Conservation (phyloP, 140 eudicot genomes). For the Erigeron philadelphicus region DNA sequence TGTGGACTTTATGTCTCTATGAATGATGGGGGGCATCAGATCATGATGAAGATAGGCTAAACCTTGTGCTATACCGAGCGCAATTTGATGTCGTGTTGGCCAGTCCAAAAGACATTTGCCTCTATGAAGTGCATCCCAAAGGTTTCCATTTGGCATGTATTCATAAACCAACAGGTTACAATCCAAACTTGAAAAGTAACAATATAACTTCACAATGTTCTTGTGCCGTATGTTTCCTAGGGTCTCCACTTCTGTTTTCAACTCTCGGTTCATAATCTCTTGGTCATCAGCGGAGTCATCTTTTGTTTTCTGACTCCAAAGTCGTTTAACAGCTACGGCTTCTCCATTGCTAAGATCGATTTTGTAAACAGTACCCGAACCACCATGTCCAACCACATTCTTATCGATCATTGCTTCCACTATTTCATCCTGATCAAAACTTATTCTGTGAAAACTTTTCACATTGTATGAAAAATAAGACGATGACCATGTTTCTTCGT, state of each 20-base stretch:
- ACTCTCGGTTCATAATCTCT: constrained; percentile 47
- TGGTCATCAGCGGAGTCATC: constrained; percentile 53
- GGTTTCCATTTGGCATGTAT: constrained; percentile 88
- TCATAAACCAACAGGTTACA: constrained; percentile 89
- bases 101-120: constrained; percentile 73
- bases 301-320: constrained; percentile 68
- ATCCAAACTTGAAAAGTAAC: constrained; percentile 66
- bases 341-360: constrained; percentile 67
- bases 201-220: constrained; percentile 79
- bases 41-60: constrained; percentile 91
- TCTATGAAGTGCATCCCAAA: constrained; percentile 82
- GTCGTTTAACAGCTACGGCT: constrained; percentile 77
- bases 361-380: constrained; percentile 84
- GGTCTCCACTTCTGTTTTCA: constrained; percentile 89
- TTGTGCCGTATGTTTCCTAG: constrained; percentile 87
- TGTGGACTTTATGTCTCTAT: constrained; percentile 89
- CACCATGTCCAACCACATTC: constrained; percentile 83
- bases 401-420: constrained; percentile 72
- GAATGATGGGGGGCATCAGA: constrained; percentile 76
- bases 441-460: constrained; percentile 72
- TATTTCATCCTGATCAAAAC: constrained; percentile 74
- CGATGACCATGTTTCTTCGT: constrained; percentile 56
- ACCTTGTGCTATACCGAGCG: constrained; percentile 89
- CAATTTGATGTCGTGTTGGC: constrained; percentile 79
- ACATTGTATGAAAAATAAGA: constrained; percentile 70